Percentiles rank a stretch among this genome's conserved stretches.
Evolutionary conservation across 2,329 filamentous ascomycete species (phyloP).

Genomic region (Exophiala sp.): DNA sequence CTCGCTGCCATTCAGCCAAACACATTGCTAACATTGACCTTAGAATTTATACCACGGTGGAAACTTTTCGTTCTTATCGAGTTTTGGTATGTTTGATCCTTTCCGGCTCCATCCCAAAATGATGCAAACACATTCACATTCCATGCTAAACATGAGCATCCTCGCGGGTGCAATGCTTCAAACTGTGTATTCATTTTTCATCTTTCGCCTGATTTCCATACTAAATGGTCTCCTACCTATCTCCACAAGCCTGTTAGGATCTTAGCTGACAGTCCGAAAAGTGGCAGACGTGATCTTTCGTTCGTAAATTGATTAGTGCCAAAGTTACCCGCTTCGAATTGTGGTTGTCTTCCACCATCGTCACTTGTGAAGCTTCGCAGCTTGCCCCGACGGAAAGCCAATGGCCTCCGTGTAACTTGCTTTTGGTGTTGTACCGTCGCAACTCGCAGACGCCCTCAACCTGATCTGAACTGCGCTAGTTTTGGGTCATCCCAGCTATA

Average conservation of each 20-base stretch:
- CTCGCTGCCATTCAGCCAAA: background rate
- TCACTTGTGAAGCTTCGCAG: too few species aligned
- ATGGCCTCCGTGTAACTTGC: background rate
- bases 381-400: background rate
- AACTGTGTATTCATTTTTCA: slow-evolving; percentile 60
- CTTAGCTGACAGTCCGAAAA: background rate
- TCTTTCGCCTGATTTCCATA: slow-evolving; percentile 56
- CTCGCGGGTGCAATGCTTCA: slow-evolving; percentile 48
- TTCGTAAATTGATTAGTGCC: background rate
- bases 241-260: background rate
- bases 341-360: too few species aligned
- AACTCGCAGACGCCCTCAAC: slow-evolving; percentile 19
- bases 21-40: background rate
- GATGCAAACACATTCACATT: slow-evolving; percentile 52
- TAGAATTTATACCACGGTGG: background rate
- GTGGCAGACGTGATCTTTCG: slow-evolving; percentile 16
- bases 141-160: slow-evolving; percentile 62
- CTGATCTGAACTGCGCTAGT: slow-evolving; percentile 21
- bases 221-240: background rate
- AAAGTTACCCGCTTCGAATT: too few species aligned
- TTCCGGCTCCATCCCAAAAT: slow-evolving; percentile 28
- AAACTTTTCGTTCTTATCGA: too few species aligned
- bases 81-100: slow-evolving; percentile 13
- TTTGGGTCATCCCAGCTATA: slow-evolving; percentile 29
- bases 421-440: slow-evolving; percentile 2